phyloP scores from a whole-genome alignment of 352 stramenopile species.

The Phytophthora foliorum region DNA sequence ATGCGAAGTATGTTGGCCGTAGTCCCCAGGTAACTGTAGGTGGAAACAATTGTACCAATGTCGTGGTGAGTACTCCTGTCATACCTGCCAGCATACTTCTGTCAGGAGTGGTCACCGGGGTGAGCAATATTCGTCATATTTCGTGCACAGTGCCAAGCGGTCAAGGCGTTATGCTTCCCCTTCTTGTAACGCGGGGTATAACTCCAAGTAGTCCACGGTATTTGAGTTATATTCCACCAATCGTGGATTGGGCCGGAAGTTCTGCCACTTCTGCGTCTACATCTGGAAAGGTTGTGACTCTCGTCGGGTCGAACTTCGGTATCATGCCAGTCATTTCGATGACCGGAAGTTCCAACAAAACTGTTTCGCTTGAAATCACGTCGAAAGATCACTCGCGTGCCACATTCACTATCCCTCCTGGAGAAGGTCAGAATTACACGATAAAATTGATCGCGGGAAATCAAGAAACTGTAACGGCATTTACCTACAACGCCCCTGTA shows the following conservation, averaged over 20 bases:
- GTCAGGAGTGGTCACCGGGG: constrained; percentile 26
- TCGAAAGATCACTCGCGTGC: constrained; percentile 44
- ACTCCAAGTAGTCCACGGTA: constrained; percentile 52
- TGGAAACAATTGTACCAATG: constrained; percentile 39
- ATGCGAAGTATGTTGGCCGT: constrained; percentile 65
- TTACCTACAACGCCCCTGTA: constrained; percentile 62
- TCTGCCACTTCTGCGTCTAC: constrained; percentile 47
- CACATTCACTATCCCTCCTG: constrained; percentile 55
- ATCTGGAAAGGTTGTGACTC: constrained; percentile 47
- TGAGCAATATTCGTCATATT: constrained; percentile 47
- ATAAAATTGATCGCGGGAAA: constrained; percentile 56
- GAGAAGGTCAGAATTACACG: constrained; percentile 51
- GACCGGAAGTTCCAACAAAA: constrained; percentile 1
- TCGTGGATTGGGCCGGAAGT: constrained; percentile 48
- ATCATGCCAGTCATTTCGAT: constrained; percentile 39
- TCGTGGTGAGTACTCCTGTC: constrained; percentile 31
- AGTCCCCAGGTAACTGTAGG: constrained; percentile 50
- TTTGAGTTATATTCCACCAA: constrained; percentile 63
- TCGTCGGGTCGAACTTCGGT: constrained; percentile 60
- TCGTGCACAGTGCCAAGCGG: constrained; percentile 56
- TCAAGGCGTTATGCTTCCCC: constrained; percentile 52
- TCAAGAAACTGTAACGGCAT: constrained; percentile 45
- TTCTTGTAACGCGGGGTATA: constrained; percentile 47
- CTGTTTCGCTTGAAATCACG: constrained; percentile 32
- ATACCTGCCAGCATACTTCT: constrained; percentile 37